These are phyloP conservation scores for Linderina pennispora DNA, from an alignment of 192 early-diverging fungal genomes.

Conservation along the genomic window DNA sequence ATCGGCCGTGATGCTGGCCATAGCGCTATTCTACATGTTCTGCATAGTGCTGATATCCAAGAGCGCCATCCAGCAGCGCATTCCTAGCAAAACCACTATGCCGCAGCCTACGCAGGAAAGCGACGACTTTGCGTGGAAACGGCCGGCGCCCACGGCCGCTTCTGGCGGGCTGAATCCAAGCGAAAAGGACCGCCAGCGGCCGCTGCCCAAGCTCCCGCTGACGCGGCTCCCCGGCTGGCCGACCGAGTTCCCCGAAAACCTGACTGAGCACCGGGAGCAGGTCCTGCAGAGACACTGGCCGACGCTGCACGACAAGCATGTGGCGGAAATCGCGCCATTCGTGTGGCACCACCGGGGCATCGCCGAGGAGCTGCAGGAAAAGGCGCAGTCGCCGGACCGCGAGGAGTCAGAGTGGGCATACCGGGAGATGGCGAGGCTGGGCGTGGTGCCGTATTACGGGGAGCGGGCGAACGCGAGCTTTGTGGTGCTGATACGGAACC, in stretches of 20 bases:
- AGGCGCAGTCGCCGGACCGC: background rate
- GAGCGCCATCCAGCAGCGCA: constrained; percentile 1
- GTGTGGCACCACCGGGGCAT: constrained; percentile 44
- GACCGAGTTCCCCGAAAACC: constrained; percentile 22
- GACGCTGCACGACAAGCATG: constrained; percentile 11
- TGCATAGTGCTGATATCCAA: constrained; percentile 14
- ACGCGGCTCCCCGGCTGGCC: constrained; percentile 32
- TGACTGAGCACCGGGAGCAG: constrained; percentile 16
- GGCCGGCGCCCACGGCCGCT: background rate
- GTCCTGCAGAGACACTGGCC: constrained; percentile 14
- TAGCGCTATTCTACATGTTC: constrained; percentile 19
- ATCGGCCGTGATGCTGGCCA: constrained; percentile 13
- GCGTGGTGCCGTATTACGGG: constrained; percentile 5
- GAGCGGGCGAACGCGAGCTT: constrained; percentile 28
- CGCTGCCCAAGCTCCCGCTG: constrained; percentile 4
- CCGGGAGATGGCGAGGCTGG: constrained; percentile 8
- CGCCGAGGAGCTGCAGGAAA: constrained; percentile 12
- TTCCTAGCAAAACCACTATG: no score
- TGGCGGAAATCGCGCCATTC: constrained; percentile 44
- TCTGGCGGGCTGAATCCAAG: background rate
- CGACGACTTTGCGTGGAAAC: background rate
- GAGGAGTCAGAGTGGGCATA: background rate
- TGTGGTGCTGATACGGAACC: constrained; percentile 54
- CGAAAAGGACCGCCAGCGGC: background rate
- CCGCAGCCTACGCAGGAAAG: background rate